phyloP scores from a whole-genome alignment of 352 stramenopile species.

The Pythium sp. region DNA sequence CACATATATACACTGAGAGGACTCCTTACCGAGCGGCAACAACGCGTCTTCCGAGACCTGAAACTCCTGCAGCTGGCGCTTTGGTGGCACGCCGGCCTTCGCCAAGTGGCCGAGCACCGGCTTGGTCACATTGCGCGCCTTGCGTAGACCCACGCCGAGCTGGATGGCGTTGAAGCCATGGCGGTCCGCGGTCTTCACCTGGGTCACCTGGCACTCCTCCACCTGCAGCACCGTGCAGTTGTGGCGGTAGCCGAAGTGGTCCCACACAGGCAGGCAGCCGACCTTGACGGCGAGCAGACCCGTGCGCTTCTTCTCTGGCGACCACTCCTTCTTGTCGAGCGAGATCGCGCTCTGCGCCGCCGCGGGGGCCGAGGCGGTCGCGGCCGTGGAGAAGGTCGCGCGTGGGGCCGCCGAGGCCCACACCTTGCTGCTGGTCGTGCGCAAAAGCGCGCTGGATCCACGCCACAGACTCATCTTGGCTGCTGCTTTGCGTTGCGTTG shows the following conservation, averaged over 20 bases:
- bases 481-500: constrained; percentile 2
- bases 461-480: constrained; percentile 25
- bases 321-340: constrained; percentile 41
- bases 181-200: constrained; percentile 93
- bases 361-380: constrained; percentile 5
- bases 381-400: constrained; percentile 14
- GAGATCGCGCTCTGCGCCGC: constrained; percentile 11
- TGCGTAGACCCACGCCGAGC: constrained; percentile 95
- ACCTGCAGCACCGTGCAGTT: constrained; percentile 94
- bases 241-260: constrained; percentile 96
- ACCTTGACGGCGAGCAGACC: constrained; percentile 95
- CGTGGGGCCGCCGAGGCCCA: constrained; percentile 14
- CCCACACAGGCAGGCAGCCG: constrained; percentile 99
- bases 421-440: constrained; percentile 13
- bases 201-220: constrained; percentile 92
- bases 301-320: constrained; percentile 83
- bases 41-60: constrained; percentile 89
- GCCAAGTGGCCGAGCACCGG: constrained; percentile 90
- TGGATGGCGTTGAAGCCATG: constrained; percentile 96
- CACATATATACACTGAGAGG: background rate
- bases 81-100: constrained; percentile 90
- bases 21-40: constrained; percentile 62
- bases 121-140: constrained; percentile 95
- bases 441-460: constrained; percentile 28
- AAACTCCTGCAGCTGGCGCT: constrained; percentile 96